phyloP scores from a whole-genome alignment of 2,329 filamentous ascomycete genomes.

The Colletotrichum tropicicola region DNA sequence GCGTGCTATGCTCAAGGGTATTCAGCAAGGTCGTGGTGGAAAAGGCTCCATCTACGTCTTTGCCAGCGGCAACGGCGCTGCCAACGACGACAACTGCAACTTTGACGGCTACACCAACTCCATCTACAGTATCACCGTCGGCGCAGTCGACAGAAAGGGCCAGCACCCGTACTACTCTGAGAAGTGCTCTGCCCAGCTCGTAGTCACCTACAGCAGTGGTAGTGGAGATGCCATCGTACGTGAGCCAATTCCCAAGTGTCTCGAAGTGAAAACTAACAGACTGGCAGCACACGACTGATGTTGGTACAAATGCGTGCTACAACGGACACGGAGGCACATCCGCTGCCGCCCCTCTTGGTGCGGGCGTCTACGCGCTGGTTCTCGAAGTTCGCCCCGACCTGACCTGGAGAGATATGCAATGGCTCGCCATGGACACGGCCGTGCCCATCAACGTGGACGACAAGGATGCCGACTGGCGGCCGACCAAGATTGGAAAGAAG shows the following conservation, averaged over 20 bases:
- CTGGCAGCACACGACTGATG: slow-evolving; percentile 86
- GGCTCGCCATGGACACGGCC: slow-evolving; percentile 85
- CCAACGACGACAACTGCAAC: slow-evolving; percentile 93
- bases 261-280: slow-evolving; percentile 31
- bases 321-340: slow-evolving; percentile 92
- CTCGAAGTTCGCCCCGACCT: slow-evolving; percentile 87
- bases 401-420: slow-evolving; percentile 94
- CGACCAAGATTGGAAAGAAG: slow-evolving; percentile 80
- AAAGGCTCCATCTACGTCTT: slow-evolving; percentile 96
- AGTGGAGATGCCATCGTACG: slow-evolving; percentile 82
- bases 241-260: slow-evolving; percentile 23
- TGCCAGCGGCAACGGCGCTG: slow-evolving; percentile 92
- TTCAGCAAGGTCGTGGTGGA: slow-evolving; percentile 86
- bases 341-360: slow-evolving; percentile 90
- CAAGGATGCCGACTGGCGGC: slow-evolving; percentile 77
- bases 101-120: slow-evolving; percentile 99
- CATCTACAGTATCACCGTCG: slow-evolving; percentile 98
- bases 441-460: slow-evolving; percentile 73
- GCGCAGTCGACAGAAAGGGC: slow-evolving; percentile 87
- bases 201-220: slow-evolving; percentile 96
- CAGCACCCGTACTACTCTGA: slow-evolving; percentile 97
- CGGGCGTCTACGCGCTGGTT: slow-evolving; percentile 90
- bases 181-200: slow-evolving; percentile 92
- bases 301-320: slow-evolving; percentile 84
- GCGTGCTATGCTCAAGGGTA: slow-evolving; percentile 88